phyloP scores from a whole-genome alignment of 345 rosid species.

The Punica granatum region DNA sequence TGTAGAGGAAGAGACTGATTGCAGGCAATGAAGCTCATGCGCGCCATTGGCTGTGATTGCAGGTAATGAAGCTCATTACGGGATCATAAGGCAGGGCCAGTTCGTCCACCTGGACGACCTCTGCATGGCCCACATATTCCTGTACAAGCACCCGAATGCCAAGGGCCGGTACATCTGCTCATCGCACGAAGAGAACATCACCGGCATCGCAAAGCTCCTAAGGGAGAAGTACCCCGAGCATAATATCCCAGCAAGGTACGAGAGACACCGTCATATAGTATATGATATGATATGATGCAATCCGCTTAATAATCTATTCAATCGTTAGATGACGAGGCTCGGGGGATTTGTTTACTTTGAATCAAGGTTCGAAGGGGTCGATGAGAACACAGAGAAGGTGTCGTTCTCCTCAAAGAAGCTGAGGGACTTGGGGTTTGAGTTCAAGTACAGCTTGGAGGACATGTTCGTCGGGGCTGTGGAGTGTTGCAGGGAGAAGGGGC shows the following conservation, averaged over 20 bases:
- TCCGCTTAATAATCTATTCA: not conserved
- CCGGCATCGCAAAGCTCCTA: slow-evolving; percentile 42
- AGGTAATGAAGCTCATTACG: slow-evolving; percentile 81
- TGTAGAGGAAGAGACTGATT: no score
- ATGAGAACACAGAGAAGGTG: slow-evolving; percentile 35
- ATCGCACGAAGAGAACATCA: slow-evolving; percentile 51
- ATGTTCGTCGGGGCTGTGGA: slow-evolving; percentile 70
- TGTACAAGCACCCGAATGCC: slow-evolving; percentile 61
- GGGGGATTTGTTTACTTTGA: not conserved
- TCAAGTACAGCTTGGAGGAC: slow-evolving; percentile 66
- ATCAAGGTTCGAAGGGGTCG: slow-evolving; percentile 58
- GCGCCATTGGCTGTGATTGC: not conserved
- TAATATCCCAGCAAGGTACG: slow-evolving; percentile 55
- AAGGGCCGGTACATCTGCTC: slow-evolving; percentile 83
- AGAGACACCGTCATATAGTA: not conserved
- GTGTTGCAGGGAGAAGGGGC: slow-evolving; percentile 54
- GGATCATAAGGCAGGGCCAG: slow-evolving; percentile 72
- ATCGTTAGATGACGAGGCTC: not conserved
- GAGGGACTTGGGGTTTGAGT: slow-evolving; percentile 58
- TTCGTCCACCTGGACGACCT: slow-evolving; percentile 86
- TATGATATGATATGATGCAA: not conserved
- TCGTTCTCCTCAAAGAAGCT: slow-evolving; percentile 62
- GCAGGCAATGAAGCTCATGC: slow-evolving; percentile 76
- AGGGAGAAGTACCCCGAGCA: slow-evolving; percentile 55
- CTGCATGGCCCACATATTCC: slow-evolving; percentile 64